Conservation (phyloP, 805 yeast species). For the Schwanniomyces pseudopolymorphus region DNA sequence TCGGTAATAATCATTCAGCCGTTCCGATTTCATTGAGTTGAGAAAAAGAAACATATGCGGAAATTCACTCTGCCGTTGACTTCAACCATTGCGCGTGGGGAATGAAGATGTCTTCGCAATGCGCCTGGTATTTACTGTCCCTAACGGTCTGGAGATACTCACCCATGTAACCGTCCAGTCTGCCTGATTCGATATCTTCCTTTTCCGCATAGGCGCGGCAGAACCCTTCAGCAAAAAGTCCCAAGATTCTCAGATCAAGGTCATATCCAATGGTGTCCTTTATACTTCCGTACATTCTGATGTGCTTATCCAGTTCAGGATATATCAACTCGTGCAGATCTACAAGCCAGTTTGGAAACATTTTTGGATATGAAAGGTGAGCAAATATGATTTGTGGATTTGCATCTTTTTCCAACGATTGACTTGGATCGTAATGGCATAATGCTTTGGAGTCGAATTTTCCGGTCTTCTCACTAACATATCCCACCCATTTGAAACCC, state of each 20-base stretch:
- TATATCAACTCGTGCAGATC: constrained; percentile 38
- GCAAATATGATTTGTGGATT: constrained; percentile 39
- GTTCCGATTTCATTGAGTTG: neutral
- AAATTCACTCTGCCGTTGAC: constrained; percentile 26
- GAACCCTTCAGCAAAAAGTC: constrained; percentile 37
- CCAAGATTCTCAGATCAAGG: constrained; percentile 40
- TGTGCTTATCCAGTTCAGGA: constrained; percentile 30
- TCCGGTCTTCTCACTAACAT: constrained; percentile 19
- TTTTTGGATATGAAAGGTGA: constrained; percentile 62
- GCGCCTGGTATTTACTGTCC: constrained; percentile 16
- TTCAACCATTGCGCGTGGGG: constrained; percentile 45
- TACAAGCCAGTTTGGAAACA: constrained; percentile 31
- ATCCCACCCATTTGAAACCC: constrained; percentile 43
- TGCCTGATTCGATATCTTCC: constrained; percentile 22
- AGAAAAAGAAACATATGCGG: neutral
- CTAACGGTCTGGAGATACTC: constrained; percentile 26
- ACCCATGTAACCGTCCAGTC: constrained; percentile 32
- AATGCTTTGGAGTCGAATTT: constrained; percentile 37
- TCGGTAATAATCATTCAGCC: neutral
- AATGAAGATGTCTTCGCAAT: constrained; percentile 37
- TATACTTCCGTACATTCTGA: constrained; percentile 38
- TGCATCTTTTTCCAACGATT: constrained; percentile 11
- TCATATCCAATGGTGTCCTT: constrained; percentile 41
- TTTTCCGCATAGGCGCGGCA: constrained; percentile 35
- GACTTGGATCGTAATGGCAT: constrained; percentile 41